A percentile compares a stretch with the other conserved stretches of the same genome.
Conservation (phyloP, 176 grass and related monocot species). For the Oryza rufipogon region DNA sequence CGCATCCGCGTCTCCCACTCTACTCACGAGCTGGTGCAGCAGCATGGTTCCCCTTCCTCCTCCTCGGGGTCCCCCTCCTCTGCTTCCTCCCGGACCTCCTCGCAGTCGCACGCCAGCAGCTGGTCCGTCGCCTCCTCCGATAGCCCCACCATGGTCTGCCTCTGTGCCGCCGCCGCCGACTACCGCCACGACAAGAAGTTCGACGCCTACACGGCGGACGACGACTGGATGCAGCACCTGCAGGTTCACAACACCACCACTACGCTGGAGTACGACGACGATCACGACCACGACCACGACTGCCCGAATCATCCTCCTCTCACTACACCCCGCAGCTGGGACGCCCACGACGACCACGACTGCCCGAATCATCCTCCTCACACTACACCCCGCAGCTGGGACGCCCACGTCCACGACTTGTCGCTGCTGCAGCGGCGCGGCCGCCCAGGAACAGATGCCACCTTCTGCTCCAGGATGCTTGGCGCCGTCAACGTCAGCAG, state of each 20-base stretch:
- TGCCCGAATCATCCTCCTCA: no score
- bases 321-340: not conserved
- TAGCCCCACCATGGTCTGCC: constrained; percentile 51
- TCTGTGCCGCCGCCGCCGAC: constrained; percentile 41
- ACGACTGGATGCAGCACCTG: constrained; percentile 27
- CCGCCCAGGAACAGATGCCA: not conserved
- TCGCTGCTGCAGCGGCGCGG: not conserved
- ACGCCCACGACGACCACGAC: not conserved
- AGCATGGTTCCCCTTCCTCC: not conserved
- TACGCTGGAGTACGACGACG: not conserved
- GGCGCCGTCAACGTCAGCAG: not conserved
- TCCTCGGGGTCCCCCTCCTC: constrained; percentile 39
- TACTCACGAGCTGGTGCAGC: constrained; percentile 37
- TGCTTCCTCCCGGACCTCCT: constrained; percentile 43
- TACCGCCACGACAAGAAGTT: constrained; percentile 64
- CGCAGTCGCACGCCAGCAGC: constrained; percentile 22
- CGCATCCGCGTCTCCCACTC: constrained; percentile 37
- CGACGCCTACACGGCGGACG: constrained; percentile 55
- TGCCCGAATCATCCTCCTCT: not conserved
- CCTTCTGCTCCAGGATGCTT: constrained; percentile 30
- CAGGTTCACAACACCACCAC: not conserved
- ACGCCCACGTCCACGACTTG: not conserved
- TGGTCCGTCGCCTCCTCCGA: constrained; percentile 63
- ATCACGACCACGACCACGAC: constrained; percentile 15
- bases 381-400: no score